Evolutionary conservation across 2,329 filamentous ascomycete genomes (phyloP), one percentile per base, ranked within the genome.

Genomic region (Setomelanomma holmii): DNA sequence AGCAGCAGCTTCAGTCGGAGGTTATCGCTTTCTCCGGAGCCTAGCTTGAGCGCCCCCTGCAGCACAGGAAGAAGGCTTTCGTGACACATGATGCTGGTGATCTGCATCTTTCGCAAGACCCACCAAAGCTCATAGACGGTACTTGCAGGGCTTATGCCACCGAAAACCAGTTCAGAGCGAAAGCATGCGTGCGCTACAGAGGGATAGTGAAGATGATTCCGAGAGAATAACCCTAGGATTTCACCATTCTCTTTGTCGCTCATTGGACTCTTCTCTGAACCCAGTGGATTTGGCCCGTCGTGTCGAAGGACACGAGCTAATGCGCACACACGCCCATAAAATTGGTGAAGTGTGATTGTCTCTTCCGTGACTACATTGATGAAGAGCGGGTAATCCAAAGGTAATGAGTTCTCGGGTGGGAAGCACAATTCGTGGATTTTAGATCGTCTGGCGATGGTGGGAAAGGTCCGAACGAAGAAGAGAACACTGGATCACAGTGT

Each of bases 41-140:
- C 69, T 8, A 71, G 40, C 24, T 66, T 64, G 10, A 71, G 10
- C 20, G 68, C 69, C 23, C 63, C 61, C 6, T 40, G 16, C 19
- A 72, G 40, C 0, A 70, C 65, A 0, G 59, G 58, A 3, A 72
- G 55, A 4, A 70, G 44, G n/a, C 58, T 53, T 49, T 71, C 69
- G 39, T 72, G 65, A 14, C 56, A 58, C 59, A 71, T 59, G 8
- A 71, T 43, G 24, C 58, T 62, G 3, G 65, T 67, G 10, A 68
- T 64, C 43, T 69, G 66, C 66, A 71, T 72, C 50, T 67, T 68
- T 6, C 68, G 42, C 43, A 71, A 36, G n/a, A 71, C 58, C 63
- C 63, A 68, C 67, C 68, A 70, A 12, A 72, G 45, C 46, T 72
- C 68, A 27, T 64, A 69, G 5, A 65, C 51, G n/a, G 69, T 72